Evolutionary conservation across 805 yeast genomes (phyloP).

Genomic region (Wickerhamiella dianesei): DNA sequence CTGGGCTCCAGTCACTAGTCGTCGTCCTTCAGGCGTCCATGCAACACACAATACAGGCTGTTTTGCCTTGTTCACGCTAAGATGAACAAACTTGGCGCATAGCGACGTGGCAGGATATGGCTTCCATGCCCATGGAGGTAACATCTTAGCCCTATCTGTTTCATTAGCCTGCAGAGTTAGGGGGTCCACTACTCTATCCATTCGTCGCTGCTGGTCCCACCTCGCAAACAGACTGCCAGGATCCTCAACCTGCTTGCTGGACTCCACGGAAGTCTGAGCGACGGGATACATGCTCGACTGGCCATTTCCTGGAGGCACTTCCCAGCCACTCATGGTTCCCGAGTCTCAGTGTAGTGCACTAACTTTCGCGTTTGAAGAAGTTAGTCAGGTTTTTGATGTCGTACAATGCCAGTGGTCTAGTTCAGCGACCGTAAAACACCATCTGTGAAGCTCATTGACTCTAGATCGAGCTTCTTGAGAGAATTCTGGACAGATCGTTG

Average conservation of each 20-base stretch:
- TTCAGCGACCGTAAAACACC: too few relatives aligned
- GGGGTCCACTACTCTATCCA: conserved; percentile 18
- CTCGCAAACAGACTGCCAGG: conserved; percentile 64
- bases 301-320: not conserved
- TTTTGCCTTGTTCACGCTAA: conserved; percentile 78
- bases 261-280: not conserved
- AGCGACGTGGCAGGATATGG: conserved; percentile 44
- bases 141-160: conserved; percentile 22
- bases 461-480: too few relatives aligned
- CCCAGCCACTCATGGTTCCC: not conserved
- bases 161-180: conserved; percentile 36
- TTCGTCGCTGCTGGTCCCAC: conserved; percentile 37
- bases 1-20: conserved; percentile 78
- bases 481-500: too few relatives aligned
- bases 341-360: not conserved
- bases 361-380: not conserved
- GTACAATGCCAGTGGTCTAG: too few relatives aligned
- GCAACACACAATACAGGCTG: conserved; percentile 81
- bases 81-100: conserved; percentile 74
- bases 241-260: conserved; percentile 31
- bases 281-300: not conserved
- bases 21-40: conserved; percentile 95
- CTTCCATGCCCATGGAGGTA: conserved; percentile 52
- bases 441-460: too few relatives aligned
- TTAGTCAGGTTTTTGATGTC: too few relatives aligned